Base-by-base conservation (phyloP, 345 rosid species). In the Pugionium dolabratum region DNA sequence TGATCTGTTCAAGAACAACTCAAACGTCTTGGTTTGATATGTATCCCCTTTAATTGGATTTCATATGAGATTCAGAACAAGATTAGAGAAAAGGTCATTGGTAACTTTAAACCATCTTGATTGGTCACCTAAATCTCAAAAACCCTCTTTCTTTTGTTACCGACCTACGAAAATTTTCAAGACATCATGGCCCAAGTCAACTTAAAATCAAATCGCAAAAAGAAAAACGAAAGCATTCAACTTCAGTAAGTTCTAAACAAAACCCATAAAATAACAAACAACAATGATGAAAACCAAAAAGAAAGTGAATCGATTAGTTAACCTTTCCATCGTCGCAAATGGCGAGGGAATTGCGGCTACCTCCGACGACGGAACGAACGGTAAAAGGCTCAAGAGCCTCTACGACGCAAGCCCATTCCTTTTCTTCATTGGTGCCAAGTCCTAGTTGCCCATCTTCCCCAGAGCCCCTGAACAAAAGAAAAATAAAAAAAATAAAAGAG, bases 381-480 rank as follows among this genome's bases (percentile, higher is more conserved):
- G 68, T 63, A 62, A 70, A 74, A 48, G 87, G 80, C 66, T 89
- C 80, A 8, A 91, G 90, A 76, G 94, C 88, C 53, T 82, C 70
- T 50, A 95, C 81, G 47, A 74, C 84, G 71, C 83, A 85, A 60
- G 86, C 94, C 86, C 87, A 73, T 64, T 91, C 92, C 65, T 79
- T 89, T 62, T 89, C 98, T 71, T 89, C 96, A 69, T 85, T 66
- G 69, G 66, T 77, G 8, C 97, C 99, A 54, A 91, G 79, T 43
- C 99, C 98, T 62, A 95, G 69, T 60, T 95, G 98, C 50, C 99
- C 99, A 63, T 95, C 98, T 77, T 95, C 99, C 46, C 98, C 98
- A 9, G 98, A 69, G 43, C 99, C 99, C 98, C 98, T 94, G 81
- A 0, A 10, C 9, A 50, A 4, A 34, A 31, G 35, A 40, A 4